Base-by-base conservation (phyloP, 352 stramenopile species). In the Pythium aphanidermatum region DNA sequence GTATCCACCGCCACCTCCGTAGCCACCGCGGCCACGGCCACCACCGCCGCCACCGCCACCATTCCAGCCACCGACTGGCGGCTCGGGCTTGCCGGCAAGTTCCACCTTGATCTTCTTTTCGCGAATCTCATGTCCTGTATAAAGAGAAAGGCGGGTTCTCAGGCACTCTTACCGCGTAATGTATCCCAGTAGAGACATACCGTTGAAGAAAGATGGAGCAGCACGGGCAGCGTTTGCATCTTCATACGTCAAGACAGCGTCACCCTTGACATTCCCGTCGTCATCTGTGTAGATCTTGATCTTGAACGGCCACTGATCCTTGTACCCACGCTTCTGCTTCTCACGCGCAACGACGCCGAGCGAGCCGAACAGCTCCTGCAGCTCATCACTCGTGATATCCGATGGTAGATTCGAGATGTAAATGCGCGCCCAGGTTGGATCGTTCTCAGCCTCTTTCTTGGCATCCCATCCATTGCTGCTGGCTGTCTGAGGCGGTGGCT, bases 231-330 rank as follows among this genome's bases (percentile, higher is more conserved):
- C 83, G 43, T 91, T 95, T 21, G 79, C 45, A 46, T 95, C 83
- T 63, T 95, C 83, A 44, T 82, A 95, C 35, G 77, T 92, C 24
- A 95, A 62, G 30, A 92, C 78, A 5, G 83, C 83, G 40, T 95
- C 83, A 29, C 83, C 83, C 66, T 95, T 95, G 33, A 66, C 59
- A 30, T 75, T 44, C 9, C 80, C 80, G 43, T 60, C 63, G 11
- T 83, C 62, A 43, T 92, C 82, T 50, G 76, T 77, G 59, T 95
- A 95, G 24, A 95, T 72, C 55, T 90, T 95, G 61, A 95, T 92
- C 68, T 95, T 95, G 60, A 83, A 95, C 26, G 83, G 83, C 80
- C 83, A 95, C 50, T 95, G 78, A 51, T 95, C 79, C 51, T 91
- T 91, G 63, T 82, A 92, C 1, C 80, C 83, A 33, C 83, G 75